These are phyloP conservation scores for Candida sp. DNA, from an alignment of 1,139 yeast species.

Conservation along the genomic window DNA sequence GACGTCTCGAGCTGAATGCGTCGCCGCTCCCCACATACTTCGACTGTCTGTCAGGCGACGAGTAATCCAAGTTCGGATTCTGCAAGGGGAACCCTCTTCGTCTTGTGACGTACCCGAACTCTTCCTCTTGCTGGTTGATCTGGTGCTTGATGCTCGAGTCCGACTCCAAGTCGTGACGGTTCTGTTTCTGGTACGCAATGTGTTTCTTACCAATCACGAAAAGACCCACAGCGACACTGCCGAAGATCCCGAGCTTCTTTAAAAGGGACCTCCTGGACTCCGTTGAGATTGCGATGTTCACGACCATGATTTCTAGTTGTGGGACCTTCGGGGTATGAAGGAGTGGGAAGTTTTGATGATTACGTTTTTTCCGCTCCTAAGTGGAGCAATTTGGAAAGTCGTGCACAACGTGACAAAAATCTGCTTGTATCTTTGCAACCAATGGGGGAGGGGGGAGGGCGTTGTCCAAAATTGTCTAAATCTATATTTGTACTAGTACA, in stretches of 20 bases:
- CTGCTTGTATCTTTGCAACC: background rate
- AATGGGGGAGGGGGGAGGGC: too few species aligned
- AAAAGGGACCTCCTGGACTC: slow-evolving; percentile 44
- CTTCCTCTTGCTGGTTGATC: slow-evolving; percentile 22
- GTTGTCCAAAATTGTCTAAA: background rate
- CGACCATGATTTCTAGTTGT: background rate
- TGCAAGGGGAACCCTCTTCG: slow-evolving; percentile 42
- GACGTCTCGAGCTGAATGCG: slow-evolving; percentile 56
- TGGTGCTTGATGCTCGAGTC: slow-evolving; percentile 38
- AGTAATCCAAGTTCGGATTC: slow-evolving; percentile 28
- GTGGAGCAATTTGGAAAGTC: background rate
- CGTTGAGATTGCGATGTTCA: slow-evolving; percentile 10
- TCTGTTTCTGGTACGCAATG: slow-evolving; percentile 39
- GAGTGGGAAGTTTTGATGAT: background rate
- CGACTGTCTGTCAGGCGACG: slow-evolving; percentile 46
- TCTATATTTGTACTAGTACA: background rate
- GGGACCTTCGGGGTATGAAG: background rate
- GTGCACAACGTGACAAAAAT: background rate
- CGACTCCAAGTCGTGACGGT: slow-evolving; percentile 39
- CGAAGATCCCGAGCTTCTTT: slow-evolving; percentile 39
- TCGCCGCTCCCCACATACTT: slow-evolving; percentile 70
- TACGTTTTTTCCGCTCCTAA: background rate
- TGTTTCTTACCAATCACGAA: slow-evolving; percentile 40
- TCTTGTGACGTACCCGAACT: slow-evolving; percentile 30
- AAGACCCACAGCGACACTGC: slow-evolving; percentile 34